These are phyloP conservation scores for Juglanconis sp. DNA, from an alignment of 2,329 filamentous ascomycete genomes.

Conservation along the genomic window DNA sequence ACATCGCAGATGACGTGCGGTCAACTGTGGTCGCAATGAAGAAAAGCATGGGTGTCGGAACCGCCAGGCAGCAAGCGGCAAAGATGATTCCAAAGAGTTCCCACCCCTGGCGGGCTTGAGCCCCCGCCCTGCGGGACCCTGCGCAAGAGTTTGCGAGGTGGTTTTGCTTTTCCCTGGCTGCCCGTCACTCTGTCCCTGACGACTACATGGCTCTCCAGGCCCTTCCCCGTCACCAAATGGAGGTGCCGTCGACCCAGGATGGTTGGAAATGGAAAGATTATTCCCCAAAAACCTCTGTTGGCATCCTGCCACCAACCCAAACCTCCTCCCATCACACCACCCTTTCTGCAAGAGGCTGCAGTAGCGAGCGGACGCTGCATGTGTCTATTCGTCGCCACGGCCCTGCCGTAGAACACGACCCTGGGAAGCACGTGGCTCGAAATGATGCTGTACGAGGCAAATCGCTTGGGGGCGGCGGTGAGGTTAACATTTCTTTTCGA, in stretches of 20 bases:
- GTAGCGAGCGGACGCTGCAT: background rate
- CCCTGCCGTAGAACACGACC: constrained; percentile 4
- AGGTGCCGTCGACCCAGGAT: background rate
- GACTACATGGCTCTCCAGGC: background rate
- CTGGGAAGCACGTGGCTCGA: constrained; percentile 12
- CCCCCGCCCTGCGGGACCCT: background rate
- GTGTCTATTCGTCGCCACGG: constrained; percentile 1
- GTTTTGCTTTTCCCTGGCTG: background rate
- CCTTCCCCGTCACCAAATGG: background rate
- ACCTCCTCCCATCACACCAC: constrained; percentile 4
- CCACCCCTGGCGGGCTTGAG: background rate
- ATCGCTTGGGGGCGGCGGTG: constrained; percentile 15
- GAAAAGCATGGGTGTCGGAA: background rate
- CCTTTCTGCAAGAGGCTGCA: background rate
- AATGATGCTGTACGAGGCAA: constrained; percentile 1
- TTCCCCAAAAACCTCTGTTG: background rate
- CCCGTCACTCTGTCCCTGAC: background rate
- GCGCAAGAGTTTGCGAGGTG: constrained; percentile 18
- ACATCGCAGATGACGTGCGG: background rate
- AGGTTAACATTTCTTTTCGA: constrained; percentile 13
- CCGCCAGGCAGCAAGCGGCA: background rate
- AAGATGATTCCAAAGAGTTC: constrained; percentile 14
- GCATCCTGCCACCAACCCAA: background rate
- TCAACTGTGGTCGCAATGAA: background rate
- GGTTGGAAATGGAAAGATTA: background rate